A percentile compares a stretch with the other conserved stretches of the same genome.
Conservation (phyloP, 768 basidiomycete genomes). For the Pleurotus cornucopiae region DNA sequence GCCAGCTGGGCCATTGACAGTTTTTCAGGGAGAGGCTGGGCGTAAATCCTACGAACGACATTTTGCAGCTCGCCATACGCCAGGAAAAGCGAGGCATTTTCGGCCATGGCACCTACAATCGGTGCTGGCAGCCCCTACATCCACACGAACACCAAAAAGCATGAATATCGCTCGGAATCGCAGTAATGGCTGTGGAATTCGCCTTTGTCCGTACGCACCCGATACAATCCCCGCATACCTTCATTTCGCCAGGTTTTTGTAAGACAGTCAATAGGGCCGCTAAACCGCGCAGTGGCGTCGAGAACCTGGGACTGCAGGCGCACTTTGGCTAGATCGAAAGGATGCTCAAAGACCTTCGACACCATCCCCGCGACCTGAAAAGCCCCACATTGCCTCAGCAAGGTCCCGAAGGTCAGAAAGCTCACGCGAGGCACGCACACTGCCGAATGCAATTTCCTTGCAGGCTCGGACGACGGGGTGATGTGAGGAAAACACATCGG, state of each 20-base stretch:
- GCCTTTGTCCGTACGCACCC: constrained; percentile 46
- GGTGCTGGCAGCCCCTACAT: constrained; percentile 89
- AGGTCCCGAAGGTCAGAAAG: background rate
- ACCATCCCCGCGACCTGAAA: constrained; percentile 76
- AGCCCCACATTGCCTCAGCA: constrained; percentile 1
- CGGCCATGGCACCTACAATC: constrained; percentile 87
- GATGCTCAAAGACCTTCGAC: constrained; percentile 84
- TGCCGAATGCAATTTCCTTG: constrained; percentile 47
- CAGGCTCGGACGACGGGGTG: constrained; percentile 29
- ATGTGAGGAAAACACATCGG: constrained; percentile 1
- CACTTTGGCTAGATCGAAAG: constrained; percentile 94
- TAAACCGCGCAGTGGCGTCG: constrained; percentile 62
- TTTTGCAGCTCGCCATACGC: constrained; percentile 79
- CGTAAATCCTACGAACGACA: constrained; percentile 41
- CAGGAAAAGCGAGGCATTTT: constrained; percentile 89
- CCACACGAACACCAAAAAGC: background rate
- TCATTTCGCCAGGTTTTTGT: constrained; percentile 77
- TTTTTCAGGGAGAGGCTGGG: constrained; percentile 32
- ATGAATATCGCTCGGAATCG: background rate
- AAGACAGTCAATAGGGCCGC: constrained; percentile 87
- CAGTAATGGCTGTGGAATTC: too few relatives aligned
- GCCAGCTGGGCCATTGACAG: constrained; percentile 68
- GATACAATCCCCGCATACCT: constrained; percentile 80
- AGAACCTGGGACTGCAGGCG: constrained; percentile 89
- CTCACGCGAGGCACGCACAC: constrained; percentile 27